These are phyloP conservation scores for Lachancea cidri DNA, from an alignment of 805 yeast species.

Conservation along the genomic window DNA sequence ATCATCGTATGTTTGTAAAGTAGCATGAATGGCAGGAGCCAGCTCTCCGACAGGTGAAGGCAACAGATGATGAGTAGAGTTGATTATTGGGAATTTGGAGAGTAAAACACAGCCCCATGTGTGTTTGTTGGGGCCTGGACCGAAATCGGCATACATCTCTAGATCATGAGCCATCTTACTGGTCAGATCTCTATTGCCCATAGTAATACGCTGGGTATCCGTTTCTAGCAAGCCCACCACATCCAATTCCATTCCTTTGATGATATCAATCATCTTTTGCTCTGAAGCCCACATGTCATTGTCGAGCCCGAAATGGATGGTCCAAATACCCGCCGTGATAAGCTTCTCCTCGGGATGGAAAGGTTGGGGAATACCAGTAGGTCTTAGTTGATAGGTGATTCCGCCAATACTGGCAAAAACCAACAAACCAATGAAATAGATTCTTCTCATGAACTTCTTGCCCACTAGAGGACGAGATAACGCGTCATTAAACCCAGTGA, in stretches of 20 bases:
- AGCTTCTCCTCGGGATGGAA: slow-evolving; percentile 62
- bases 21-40: slow-evolving; percentile 97
- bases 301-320: slow-evolving; percentile 94
- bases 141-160: slow-evolving; percentile 92
- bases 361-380: slow-evolving; percentile 53
- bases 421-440: slow-evolving; percentile 15
- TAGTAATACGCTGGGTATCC: slow-evolving; percentile 88
- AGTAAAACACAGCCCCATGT: slow-evolving; percentile 96
- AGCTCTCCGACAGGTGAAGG: slow-evolving; percentile 98
- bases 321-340: slow-evolving; percentile 96
- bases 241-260: slow-evolving; percentile 83
- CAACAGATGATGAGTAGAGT: slow-evolving; percentile 83
- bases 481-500: neutral
- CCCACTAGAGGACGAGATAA: slow-evolving; percentile 4
- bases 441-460: slow-evolving; percentile 14
- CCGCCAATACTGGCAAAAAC: slow-evolving; percentile 16
- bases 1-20: slow-evolving; percentile 84
- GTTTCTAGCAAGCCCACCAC: slow-evolving; percentile 87
- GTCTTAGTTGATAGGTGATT: slow-evolving; percentile 24
- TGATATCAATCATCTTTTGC: slow-evolving; percentile 77
- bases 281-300: slow-evolving; percentile 98
- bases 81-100: slow-evolving; percentile 89
- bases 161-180: slow-evolving; percentile 87
- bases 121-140: slow-evolving; percentile 97
- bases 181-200: slow-evolving; percentile 93